A percentile compares a stretch with the other conserved stretches of the same genome.
These are phyloP conservation scores for Mycena venus DNA, from an alignment of 768 basidiomycete species.

Conservation along the genomic window DNA sequence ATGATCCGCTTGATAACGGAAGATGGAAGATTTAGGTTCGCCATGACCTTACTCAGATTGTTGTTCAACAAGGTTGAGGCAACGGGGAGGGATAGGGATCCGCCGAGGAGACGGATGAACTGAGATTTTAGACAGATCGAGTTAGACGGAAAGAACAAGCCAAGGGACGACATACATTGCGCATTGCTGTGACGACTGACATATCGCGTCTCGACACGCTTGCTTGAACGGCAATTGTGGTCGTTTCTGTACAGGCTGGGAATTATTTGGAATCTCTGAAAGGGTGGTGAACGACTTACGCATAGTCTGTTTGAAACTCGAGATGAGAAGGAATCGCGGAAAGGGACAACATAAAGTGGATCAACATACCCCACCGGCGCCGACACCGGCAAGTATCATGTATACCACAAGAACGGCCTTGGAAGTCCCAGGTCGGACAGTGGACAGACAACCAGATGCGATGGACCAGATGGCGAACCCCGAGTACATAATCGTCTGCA, in stretches of 20 bases:
- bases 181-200: slow-evolving; percentile 80
- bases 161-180: slow-evolving; percentile 59
- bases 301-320: slow-evolving; percentile 55
- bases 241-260: slow-evolving; percentile 55
- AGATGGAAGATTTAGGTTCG: slow-evolving; percentile 49
- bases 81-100: slow-evolving; percentile 75
- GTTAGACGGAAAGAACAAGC: not conserved
- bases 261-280: not conserved
- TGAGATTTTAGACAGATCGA: slow-evolving; percentile 39
- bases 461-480: slow-evolving; percentile 81
- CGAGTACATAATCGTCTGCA: slow-evolving; percentile 66
- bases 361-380: slow-evolving; percentile 67
- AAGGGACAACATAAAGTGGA: not conserved
- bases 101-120: slow-evolving; percentile 80
- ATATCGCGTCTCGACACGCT: slow-evolving; percentile 79
- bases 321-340: not conserved
- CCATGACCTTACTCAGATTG: slow-evolving; percentile 58
- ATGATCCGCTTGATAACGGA: slow-evolving; percentile 59
- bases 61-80: slow-evolving; percentile 75
- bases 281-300: slow-evolving; percentile 26
- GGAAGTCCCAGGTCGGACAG: slow-evolving; percentile 62
- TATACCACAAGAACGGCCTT: slow-evolving; percentile 68
- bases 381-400: slow-evolving; percentile 71
- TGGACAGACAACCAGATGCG: slow-evolving; percentile 79
- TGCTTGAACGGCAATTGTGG: slow-evolving; percentile 80